phyloP scores from a whole-genome alignment of 805 yeast species.

The Metschnikowia hibisci region DNA sequence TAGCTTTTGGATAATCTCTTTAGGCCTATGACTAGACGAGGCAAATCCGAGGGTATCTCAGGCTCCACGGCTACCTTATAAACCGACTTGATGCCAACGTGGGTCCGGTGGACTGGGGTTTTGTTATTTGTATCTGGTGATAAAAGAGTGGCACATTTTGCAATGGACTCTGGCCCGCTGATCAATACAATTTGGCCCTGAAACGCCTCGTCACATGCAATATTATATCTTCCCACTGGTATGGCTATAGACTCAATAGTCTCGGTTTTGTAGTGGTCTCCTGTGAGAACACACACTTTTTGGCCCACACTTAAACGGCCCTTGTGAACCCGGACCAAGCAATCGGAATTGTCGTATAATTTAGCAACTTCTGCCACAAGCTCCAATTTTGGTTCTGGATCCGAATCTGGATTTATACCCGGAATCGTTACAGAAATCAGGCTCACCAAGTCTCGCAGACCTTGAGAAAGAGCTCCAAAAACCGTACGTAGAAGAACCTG shows the following conservation, averaged over 20 bases:
- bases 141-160: slow-evolving; percentile 57
- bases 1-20: slow-evolving; percentile 59
- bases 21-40: slow-evolving; percentile 67
- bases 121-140: slow-evolving; percentile 14
- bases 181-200: slow-evolving; percentile 70
- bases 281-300: slow-evolving; percentile 54
- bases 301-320: slow-evolving; percentile 54
- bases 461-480: slow-evolving; percentile 51
- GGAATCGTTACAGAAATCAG: slow-evolving; percentile 23
- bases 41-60: slow-evolving; percentile 69
- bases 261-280: slow-evolving; percentile 45
- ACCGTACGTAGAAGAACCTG: slow-evolving; percentile 54
- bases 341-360: slow-evolving; percentile 50
- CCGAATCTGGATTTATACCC: slow-evolving; percentile 23
- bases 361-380: slow-evolving; percentile 40
- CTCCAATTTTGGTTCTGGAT: slow-evolving; percentile 12
- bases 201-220: slow-evolving; percentile 49
- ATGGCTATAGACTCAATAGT: slow-evolving; percentile 44
- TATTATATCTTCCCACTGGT: slow-evolving; percentile 67
- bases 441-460: slow-evolving; percentile 50
- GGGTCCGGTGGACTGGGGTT: slow-evolving; percentile 35
- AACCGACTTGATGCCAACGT: slow-evolving; percentile 51
- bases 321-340: slow-evolving; percentile 57
- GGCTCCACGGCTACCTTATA: slow-evolving; percentile 86
- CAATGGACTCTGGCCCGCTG: slow-evolving; percentile 53